Base-by-base conservation (phyloP, 106 monocot genomes). In the Agapanthus africanus region DNA sequence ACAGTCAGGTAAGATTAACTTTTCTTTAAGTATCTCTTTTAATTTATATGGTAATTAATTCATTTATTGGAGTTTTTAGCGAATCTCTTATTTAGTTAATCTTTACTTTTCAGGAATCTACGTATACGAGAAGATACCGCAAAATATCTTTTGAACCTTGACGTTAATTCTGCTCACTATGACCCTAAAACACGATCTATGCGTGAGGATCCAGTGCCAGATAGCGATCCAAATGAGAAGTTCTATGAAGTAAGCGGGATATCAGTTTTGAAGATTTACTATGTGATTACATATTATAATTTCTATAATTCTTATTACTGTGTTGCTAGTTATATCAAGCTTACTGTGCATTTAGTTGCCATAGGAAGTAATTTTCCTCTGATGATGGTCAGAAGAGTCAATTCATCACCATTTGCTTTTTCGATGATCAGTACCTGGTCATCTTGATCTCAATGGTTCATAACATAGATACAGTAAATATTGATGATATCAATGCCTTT, bases 111-210 rank as follows among this genome's bases (percentile, higher is more conserved):
- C 72, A 90, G 94, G 71, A 99, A 99, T 71, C 68, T 99, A 78
- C 89, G 97, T 87, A 99, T 99, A 73, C 87, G 97, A 67, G 97
- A 99, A 59, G 97, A 99, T 74, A 99, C 97, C 69, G 97, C 97
- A 65, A 99, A 99, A 54, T 99, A 92, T 40, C 77, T 99, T 2
- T 42, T 99, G 77, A 99, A 99, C 69, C 77, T 99, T 28, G 97
- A 99, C 74, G 92, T 99, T 21, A 90, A 99, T 75, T 99, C 97
- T 44, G 77, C 97, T 59, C 74, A 93, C 42, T 99, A 99, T 79
- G 97, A 99, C 37, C 97, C 97, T 0, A 93, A 92, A 76, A 99
- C 92, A 7, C 84, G 97, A 3, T 99, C 97, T 6, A 99, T 99
- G 97, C 83, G 97, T 46, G 97, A 97, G 77, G 97, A 97, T 81